Base-by-base conservation (phyloP, 139 green algal species). In the Tetradesmus obliquus region DNA sequence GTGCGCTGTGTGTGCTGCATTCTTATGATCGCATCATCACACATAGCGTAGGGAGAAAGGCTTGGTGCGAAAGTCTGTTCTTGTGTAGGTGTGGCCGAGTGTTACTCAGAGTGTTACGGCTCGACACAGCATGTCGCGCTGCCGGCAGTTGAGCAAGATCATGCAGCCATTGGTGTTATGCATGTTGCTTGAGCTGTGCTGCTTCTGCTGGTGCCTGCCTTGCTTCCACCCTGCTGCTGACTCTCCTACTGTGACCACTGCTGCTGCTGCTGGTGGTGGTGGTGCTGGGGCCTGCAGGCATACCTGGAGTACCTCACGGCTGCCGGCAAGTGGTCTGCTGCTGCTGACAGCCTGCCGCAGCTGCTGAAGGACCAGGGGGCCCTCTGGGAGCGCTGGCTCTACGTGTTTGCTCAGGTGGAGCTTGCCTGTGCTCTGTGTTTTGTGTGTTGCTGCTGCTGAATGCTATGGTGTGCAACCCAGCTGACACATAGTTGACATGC, bases 331-430 rank as follows among this genome's bases (percentile, higher is more conserved):
- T 93, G 90, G 90, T 74, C 76, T 60, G 51, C 53, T 80, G 95
- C 95, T 55, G 95, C 95, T 24, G 62, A 24, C 54, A 82, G 94
- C 51, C 92, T 93, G 80, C 92, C 95, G 45, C 93, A 93, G 85
- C 93, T 98, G 90, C 95, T 98, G 55, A 57, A 83, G 10, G 88
- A 86, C 5, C 79, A 93, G 82, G 86, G 88, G 1, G 2, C 57
- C 1, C 82, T 92, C 15, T 97, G 95, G 95, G 95, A 96, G 87
- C 82, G 92, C 45, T 97, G 89, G 92, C 93, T 97, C 51, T 96
- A 96, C 87, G 32, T 94, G 7, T 98, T 98, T 90, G 96, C 95
- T n/a, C 91, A 95, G 84, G 91, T 80, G 7, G 3, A 24, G n/a
- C 45, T 72, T 72, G n/a, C 22, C 12, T 32, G 6, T 60, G 32